Evolutionary conservation across 345 rosid species (phyloP).

Genomic region (Gossypium turneri): DNA sequence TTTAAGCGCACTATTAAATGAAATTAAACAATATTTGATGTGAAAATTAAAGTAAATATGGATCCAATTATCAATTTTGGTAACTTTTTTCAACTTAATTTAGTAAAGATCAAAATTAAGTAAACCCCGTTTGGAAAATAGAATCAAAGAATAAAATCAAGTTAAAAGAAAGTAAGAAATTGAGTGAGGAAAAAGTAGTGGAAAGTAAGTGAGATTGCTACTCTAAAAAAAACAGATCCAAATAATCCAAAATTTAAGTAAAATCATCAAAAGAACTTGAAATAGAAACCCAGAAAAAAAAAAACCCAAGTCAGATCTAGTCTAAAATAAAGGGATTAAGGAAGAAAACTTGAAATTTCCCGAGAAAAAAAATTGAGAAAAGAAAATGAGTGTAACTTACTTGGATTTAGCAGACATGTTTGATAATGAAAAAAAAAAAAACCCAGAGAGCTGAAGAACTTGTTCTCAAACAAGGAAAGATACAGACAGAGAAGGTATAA

Average conservation of each 20-base stretch:
- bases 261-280: slow-evolving; percentile 6
- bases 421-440: slow-evolving; percentile 1
- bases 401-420: slow-evolving; percentile 62
- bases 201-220: too few species aligned
- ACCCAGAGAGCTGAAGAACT: background rate
- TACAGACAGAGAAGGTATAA: slow-evolving; percentile 8
- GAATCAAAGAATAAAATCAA: slow-evolving; percentile 11
- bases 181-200: background rate
- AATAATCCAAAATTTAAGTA: background rate
- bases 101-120: slow-evolving; percentile 6
- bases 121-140: slow-evolving; percentile 15
- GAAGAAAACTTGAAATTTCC: background rate
- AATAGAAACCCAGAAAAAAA: background rate
- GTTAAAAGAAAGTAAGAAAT: background rate
- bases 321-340: background rate
- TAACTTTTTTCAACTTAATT: background rate
- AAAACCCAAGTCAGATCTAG: slow-evolving; percentile 33
- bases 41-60: slow-evolving; percentile 13
- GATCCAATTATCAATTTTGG: slow-evolving; percentile 20
- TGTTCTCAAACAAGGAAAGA: slow-evolving; percentile 13
- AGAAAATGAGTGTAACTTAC: slow-evolving; percentile 30
- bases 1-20: slow-evolving; percentile 12
- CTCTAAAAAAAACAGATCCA: slow-evolving; percentile 13
- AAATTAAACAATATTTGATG: background rate
- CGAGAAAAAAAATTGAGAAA: background rate